Percentiles rank a stretch among this genome's conserved stretches.
Evolutionary conservation across 2,329 filamentous ascomycete species (phyloP).

Genomic region (Talaromyces sp.): DNA sequence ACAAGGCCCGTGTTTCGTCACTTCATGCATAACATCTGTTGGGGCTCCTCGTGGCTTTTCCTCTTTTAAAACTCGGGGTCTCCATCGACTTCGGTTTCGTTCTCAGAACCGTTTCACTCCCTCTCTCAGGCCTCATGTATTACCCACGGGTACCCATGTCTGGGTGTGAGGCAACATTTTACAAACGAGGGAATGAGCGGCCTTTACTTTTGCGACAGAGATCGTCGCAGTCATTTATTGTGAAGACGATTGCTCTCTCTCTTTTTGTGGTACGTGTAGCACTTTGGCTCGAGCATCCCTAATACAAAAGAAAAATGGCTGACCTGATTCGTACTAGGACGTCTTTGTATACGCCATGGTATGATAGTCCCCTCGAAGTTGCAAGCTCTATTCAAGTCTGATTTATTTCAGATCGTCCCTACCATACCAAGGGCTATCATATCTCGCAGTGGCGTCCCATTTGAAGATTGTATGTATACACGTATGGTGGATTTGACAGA

Average conservation of each 20-base stretch:
- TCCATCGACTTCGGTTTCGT: background rate
- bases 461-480: constrained; percentile 16
- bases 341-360: constrained; percentile 24
- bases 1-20: background rate
- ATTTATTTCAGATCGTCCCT: constrained; percentile 19
- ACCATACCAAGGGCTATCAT: constrained; percentile 19
- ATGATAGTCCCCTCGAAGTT: background rate
- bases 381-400: background rate
- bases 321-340: constrained; percentile 7
- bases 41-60: background rate
- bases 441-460: constrained; percentile 15
- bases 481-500: background rate
- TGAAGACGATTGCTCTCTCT: constrained; percentile 50
- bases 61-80: background rate
- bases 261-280: constrained; percentile 14
- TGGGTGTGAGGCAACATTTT: background rate
- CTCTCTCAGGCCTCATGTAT: background rate
- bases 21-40: background rate
- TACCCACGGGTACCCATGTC: background rate
- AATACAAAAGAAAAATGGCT: background rate
- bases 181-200: background rate
- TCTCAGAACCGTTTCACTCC: background rate
- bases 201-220: constrained; percentile 50
- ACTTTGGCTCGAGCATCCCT: background rate
- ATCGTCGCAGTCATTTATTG: constrained; percentile 60